Conservation (phyloP, 352 stramenopile species). For the Phytophthora pini region DNA sequence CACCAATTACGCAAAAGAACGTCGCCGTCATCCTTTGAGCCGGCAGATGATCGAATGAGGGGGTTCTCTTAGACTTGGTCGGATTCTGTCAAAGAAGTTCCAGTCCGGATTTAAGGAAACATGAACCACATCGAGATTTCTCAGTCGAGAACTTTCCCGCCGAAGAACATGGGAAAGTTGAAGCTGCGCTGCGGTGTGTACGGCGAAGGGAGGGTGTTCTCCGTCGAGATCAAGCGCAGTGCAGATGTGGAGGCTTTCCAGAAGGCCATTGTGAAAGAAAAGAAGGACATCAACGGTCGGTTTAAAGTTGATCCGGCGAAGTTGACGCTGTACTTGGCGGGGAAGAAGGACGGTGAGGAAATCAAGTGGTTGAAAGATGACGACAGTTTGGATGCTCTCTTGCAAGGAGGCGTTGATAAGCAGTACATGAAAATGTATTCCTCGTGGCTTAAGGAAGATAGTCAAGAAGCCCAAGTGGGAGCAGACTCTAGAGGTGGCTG, state of each 20-base stretch:
- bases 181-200: slow-evolving; percentile 26
- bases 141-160: no score
- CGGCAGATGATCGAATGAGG: no score
- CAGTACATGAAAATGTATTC: slow-evolving; percentile 20
- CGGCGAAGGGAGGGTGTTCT: slow-evolving; percentile 33
- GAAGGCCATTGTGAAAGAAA: slow-evolving; percentile 12
- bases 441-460: slow-evolving; percentile 11
- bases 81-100: no score
- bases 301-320: not conserved
- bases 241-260: slow-evolving; percentile 32
- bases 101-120: no score
- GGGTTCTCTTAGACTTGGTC: no score
- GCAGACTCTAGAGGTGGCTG: slow-evolving; percentile 9
- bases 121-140: no score
- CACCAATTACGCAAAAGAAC: no score
- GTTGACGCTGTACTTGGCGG: slow-evolving; percentile 34
- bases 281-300: not conserved
- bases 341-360: slow-evolving; percentile 11
- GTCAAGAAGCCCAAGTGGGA: slow-evolving; percentile 34
- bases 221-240: slow-evolving; percentile 26
- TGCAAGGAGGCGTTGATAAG: slow-evolving; percentile 12
- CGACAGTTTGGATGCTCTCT: not conserved
- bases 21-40: no score
- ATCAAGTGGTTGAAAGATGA: slow-evolving; percentile 31
- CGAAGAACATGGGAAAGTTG: not conserved